phyloP scores from a whole-genome alignment of 257 asterid species.

The Oldenlandia corymbosa region DNA sequence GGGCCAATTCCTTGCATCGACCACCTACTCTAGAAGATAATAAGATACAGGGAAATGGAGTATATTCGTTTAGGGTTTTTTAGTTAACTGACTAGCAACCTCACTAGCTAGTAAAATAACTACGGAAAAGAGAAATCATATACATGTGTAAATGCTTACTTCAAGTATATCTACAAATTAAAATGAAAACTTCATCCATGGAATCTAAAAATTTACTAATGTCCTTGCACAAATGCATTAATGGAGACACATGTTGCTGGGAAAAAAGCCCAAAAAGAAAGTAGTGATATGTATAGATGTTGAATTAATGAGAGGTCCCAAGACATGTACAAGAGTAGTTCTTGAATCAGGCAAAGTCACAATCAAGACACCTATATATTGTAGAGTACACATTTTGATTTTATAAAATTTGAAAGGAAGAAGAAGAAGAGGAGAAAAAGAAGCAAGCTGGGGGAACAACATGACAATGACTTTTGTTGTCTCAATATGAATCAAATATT shows the following conservation, averaged over 20 bases:
- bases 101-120: too few species aligned
- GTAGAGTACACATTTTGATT: too few species aligned
- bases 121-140: too few species aligned
- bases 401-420: conserved; percentile 37
- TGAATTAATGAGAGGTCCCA: conserved; percentile 33
- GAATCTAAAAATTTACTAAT: conserved; percentile 5
- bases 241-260: conserved; percentile 22
- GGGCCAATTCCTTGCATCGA: too few species aligned
- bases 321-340: conserved; percentile 33
- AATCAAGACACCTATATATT: conserved; percentile 40
- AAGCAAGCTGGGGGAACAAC: conserved; percentile 30
- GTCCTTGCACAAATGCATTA: conserved; percentile 11
- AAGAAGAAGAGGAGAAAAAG: too few species aligned
- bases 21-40: too few species aligned
- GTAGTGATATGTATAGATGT: too few species aligned
- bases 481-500: conserved; percentile 9
- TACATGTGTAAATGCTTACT: too few species aligned
- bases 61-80: too few species aligned
- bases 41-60: too few species aligned
- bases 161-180: too few species aligned
- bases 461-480: conserved; percentile 27
- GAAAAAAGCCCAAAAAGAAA: conserved; percentile 13
- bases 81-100: too few species aligned
- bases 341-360: conserved; percentile 30
- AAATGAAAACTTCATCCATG: background rate